phyloP scores from a whole-genome alignment of 1,284 basidiomycete genomes.

The Cryptococcus sp. region DNA sequence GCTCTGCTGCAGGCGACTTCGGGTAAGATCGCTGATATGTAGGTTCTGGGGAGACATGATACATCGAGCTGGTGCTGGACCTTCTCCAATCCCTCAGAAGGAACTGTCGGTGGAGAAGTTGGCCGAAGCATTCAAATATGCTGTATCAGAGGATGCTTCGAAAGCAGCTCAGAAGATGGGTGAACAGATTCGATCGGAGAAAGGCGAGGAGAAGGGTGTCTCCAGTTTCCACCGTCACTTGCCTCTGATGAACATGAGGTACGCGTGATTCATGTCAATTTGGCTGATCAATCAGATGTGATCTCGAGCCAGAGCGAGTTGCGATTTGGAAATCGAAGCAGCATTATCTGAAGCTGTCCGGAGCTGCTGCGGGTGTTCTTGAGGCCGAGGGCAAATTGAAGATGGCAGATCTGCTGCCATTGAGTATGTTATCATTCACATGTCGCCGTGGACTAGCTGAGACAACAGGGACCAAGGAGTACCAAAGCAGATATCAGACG shows the following conservation, averaged over 20 bases:
- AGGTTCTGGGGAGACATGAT: slow-evolving; percentile 58
- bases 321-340: slow-evolving; percentile 61
- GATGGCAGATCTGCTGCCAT: slow-evolving; percentile 51
- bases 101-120: slow-evolving; percentile 55
- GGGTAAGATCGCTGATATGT: neutral
- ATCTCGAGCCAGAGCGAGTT: slow-evolving; percentile 53
- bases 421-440: slow-evolving; percentile 47
- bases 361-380: slow-evolving; percentile 55
- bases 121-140: slow-evolving; percentile 55
- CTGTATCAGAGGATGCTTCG: slow-evolving; percentile 51
- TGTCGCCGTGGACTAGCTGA: neutral
- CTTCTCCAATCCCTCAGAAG: slow-evolving; percentile 58
- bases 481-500: slow-evolving; percentile 48
- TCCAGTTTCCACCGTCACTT: slow-evolving; percentile 61
- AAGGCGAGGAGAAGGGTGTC: slow-evolving; percentile 54
- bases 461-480: slow-evolving; percentile 55
- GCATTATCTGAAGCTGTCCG: slow-evolving; percentile 55
- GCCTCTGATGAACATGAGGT: slow-evolving; percentile 59
- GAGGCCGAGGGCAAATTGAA: slow-evolving; percentile 52
- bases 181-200: slow-evolving; percentile 56
- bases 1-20: slow-evolving; percentile 12
- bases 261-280: neutral
- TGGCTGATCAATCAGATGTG: slow-evolving; percentile 48
- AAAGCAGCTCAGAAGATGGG: slow-evolving; percentile 55
- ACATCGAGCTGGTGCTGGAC: slow-evolving; percentile 61